Base-by-base conservation (phyloP, 108 stramenopile species). In the Skeletonema costatum region DNA sequence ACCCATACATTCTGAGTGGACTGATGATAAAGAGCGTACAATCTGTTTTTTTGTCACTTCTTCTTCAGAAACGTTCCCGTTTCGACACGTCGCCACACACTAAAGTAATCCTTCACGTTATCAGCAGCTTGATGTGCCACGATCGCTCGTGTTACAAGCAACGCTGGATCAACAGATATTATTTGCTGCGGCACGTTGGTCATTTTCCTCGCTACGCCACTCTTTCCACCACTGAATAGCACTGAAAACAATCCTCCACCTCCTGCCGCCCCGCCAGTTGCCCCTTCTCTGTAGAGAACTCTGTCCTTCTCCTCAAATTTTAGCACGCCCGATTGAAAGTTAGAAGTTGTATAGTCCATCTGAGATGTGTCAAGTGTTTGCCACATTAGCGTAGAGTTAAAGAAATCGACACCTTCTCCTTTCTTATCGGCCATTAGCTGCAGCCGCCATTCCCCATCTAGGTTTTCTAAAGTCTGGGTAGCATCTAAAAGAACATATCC, bases 361-460 rank as follows among this genome's bases (percentile, higher is more conserved):
- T 56, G 19, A 6, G 81, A 42, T 35, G 78, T 80, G 73, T 88
- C 76, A 30, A 95, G 68, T 31, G 44, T 42, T 76, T 95, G 94
- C 83, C 83, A 86, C 13, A 91, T 69, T 13, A 78, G 44, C 10
- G 91, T 91, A 1, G 84, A 80, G 75, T 95, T 95, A 77, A 89
- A 95, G 66, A 82, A 95, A 12, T 87, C 87, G 10, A 95, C 94
- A 3, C 92, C 92, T 64, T 95, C 94, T 1, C 94, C 94, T 35
- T 70, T 75, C 56, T 87, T 88, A 71, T 95, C 94, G 3, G 92
- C 94, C 62, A 95, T 75, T 1, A 95, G 75, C 38, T 95, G 94
- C 17, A 95, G 76, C 58, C 80, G 83, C 94, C 94, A 95, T 71
- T 87, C 81, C 2, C 94, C 94, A 9, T 80, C 77, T 11, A 93